These are phyloP conservation scores for Myriosclerotinia duriaeana DNA, from an alignment of 2,329 filamentous ascomycete genomes.

Conservation along the genomic window DNA sequence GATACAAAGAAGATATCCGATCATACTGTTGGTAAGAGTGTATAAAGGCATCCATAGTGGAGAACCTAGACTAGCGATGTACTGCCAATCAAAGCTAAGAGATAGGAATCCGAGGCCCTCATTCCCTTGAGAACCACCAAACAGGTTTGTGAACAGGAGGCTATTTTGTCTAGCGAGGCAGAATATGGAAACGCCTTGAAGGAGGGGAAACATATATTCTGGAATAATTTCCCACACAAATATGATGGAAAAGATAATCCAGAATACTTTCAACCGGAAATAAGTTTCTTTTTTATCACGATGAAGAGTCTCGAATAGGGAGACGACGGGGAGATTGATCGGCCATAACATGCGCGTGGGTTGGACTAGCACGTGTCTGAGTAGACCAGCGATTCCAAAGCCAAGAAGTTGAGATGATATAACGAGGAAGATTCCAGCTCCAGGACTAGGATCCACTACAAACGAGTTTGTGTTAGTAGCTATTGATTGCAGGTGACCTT, in stretches of 20 bases:
- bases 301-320: conserved; percentile 45
- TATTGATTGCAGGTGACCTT: too few relatives aligned
- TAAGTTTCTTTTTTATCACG: conserved; percentile 42
- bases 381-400: conserved; percentile 61
- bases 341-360: conserved; percentile 67
- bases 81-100: conserved; percentile 47
- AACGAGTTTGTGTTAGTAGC: too few relatives aligned
- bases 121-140: conserved; percentile 49
- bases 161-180: conserved; percentile 48
- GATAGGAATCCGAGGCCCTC: conserved; percentile 44
- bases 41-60: conserved; percentile 37
- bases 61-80: conserved; percentile 40
- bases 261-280: conserved; percentile 46
- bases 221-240: conserved; percentile 23
- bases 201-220: conserved; percentile 32
- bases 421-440: conserved; percentile 49
- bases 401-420: conserved; percentile 63
- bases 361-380: conserved; percentile 56
- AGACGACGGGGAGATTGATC: conserved; percentile 50
- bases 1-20: conserved; percentile 41
- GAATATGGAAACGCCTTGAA: conserved; percentile 53
- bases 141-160: conserved; percentile 48
- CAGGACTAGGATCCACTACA: too few relatives aligned
- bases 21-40: conserved; percentile 39
- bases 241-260: conserved; percentile 31